A percentile compares a stretch with the other conserved stretches of the same genome.
phyloP scores from a whole-genome alignment of 192 early-diverging fungal genomes.

The Entomortierella chlamydospora region DNA sequence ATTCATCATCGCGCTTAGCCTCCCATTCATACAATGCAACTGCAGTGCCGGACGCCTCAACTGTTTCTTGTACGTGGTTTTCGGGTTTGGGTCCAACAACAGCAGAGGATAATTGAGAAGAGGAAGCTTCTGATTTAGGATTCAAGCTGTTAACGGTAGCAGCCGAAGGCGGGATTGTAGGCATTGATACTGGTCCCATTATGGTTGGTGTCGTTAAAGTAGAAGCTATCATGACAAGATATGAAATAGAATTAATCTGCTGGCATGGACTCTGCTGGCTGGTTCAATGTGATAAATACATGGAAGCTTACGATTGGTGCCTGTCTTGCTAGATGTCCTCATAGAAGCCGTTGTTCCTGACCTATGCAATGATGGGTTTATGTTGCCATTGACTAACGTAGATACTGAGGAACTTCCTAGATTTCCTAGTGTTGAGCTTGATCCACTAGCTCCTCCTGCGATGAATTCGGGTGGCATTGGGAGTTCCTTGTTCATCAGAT shows the following conservation, averaged over 20 bases:
- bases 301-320: constrained; percentile 1
- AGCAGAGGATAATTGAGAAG: neutral
- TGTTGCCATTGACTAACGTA: neutral
- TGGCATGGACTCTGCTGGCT: neutral
- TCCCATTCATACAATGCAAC: constrained; percentile 73
- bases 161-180: constrained; percentile 10
- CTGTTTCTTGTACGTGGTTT: constrained; percentile 44
- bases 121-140: neutral
- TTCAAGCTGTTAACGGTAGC: neutral
- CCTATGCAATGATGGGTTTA: constrained; percentile 15
- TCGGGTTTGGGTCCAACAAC: constrained; percentile 25
- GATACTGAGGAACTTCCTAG: constrained; percentile 7
- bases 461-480: constrained; percentile 40
- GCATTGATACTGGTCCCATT: constrained; percentile 5
- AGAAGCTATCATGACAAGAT: neutral
- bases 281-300: neutral
- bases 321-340: constrained; percentile 35
- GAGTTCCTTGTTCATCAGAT: constrained; percentile 45
- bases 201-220: constrained; percentile 7
- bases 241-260: neutral
- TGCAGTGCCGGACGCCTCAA: constrained; percentile 58
- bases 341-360: constrained; percentile 42
- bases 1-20: constrained; percentile 67
- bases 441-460: constrained; percentile 10
- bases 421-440: constrained; percentile 16